Evolutionary conservation across 805 yeast species (phyloP), one percentile per base, ranked within the genome.

Genomic region (Metschnikowia arizonensis): DNA sequence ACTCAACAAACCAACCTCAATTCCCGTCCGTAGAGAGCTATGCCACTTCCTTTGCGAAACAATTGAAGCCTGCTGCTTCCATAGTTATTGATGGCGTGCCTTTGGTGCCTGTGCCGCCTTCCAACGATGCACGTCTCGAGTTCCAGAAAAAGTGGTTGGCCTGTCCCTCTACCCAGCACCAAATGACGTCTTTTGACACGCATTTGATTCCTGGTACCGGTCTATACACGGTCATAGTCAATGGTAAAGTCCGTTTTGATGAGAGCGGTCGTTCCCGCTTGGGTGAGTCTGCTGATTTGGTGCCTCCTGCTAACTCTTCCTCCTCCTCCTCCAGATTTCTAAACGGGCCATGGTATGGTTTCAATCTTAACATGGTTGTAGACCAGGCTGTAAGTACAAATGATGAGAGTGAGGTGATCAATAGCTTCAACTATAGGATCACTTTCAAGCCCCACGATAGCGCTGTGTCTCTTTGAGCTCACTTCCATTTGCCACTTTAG

Each of bases 321-420:
- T 52, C 58, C 21, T 7, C 43, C 5, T 33, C 44, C 8, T 52
- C 58, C 7, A 72, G 85, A 58, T 72, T 80, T 2, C 44, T 77
- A 1, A 84, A 85, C 84, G 81, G 91, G 6, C 69, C 83, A 5
- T 80, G 85, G 79, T 80, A 77, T 58, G 93, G 91, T 2, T 81
- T 82, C 35, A 76, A 77, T 44, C 54, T 83, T 30, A 78, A 73
- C 50, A 53, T 84, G 53, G 78, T 83, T 12, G 73, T 79, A 8
- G 88, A 84, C 61, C 84, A 79, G 45, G 60, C 53, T 49, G 66
- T 57, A 54, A 56, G 62, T 17, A 54, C 59, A 15, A 63, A 65
- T 30, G 56, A 58, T 11, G 72, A 71, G 11, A 59, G 51, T 12
- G 84, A 80, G 50, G 62, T 73, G 33, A 78, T 86, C 33, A 73